Conservation (phyloP, 441 rosid genomes). For the Daphne laureola region DNA sequence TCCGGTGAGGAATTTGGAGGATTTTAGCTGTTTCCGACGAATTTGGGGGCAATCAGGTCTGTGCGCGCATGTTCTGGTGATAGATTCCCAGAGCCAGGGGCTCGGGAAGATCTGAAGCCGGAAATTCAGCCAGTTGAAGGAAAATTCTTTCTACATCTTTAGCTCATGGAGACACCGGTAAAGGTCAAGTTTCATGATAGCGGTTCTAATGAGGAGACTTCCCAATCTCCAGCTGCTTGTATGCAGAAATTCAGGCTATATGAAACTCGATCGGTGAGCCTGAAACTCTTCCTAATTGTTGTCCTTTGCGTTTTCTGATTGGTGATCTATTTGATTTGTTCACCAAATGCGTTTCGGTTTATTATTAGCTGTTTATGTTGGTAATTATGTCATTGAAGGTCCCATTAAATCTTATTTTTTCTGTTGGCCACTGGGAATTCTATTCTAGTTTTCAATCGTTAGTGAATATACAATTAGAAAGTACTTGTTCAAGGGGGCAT, state of each 20-base stretch:
- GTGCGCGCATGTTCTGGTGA: conserved; percentile 61
- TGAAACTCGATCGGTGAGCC: conserved; percentile 59
- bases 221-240: conserved; percentile 24
- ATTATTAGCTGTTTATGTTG: neutral
- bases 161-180: conserved; percentile 28
- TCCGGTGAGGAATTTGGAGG: conserved; percentile 6
- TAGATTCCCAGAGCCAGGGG: conserved; percentile 59
- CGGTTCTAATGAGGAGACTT: conserved; percentile 23
- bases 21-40: neutral
- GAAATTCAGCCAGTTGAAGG: conserved; percentile 5
- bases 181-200: conserved; percentile 21
- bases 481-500: too few relatives aligned
- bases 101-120: conserved; percentile 54
- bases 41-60: conserved; percentile 2
- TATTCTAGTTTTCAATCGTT: neutral
- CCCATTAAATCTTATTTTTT: neutral
- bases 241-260: conserved; percentile 74
- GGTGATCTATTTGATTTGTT: conserved; percentile 4
- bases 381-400: neutral
- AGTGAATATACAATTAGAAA: too few relatives aligned
- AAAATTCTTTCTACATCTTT: conserved; percentile 15
- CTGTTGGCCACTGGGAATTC: neutral
- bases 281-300: conserved; percentile 3
- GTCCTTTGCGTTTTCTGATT: conserved; percentile 3
- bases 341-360: neutral